These are phyloP conservation scores for Rhizophora mangle DNA, from an alignment of 345 rosid genomes.

Conservation along the genomic window DNA sequence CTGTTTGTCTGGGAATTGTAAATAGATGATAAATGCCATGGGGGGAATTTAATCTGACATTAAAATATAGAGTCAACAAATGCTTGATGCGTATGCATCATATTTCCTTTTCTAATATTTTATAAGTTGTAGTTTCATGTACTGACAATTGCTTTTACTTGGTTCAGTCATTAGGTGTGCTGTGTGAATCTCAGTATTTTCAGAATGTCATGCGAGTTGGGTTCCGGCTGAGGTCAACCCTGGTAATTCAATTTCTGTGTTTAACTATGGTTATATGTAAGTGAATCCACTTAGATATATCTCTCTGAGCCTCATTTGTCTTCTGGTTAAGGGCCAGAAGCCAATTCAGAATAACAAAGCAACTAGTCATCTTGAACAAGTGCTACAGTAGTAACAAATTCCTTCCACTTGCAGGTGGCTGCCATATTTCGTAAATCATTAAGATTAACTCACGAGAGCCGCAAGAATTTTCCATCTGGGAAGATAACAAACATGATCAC, in stretches of 20 bases:
- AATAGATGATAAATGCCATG: not conserved
- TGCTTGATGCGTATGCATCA: not conserved
- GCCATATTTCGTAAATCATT: conserved; percentile 34
- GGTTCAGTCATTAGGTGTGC: conserved; percentile 47
- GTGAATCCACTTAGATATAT: not conserved
- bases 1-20: not conserved
- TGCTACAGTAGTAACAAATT: not conserved
- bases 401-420: conserved; percentile 24
- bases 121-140: conserved; percentile 11
- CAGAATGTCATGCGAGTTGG: conserved; percentile 35
- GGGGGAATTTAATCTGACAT: too few species aligned
- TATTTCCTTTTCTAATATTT: not conserved
- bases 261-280: not conserved
- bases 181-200: conserved; percentile 31
- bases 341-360: not conserved
- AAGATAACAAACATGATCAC: conserved; percentile 37
- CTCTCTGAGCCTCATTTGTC: conserved; percentile 1
- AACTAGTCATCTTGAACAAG: conserved; percentile 9
- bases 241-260: conserved; percentile 18
- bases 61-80: too few species aligned
- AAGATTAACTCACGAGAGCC: conserved; percentile 29
- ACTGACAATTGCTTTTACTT: conserved; percentile 9
- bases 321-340: conserved; percentile 8
- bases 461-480: conserved; percentile 28
- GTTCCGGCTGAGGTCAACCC: conserved; percentile 29